Percentiles rank a stretch among this genome's conserved stretches.
phyloP scores from a whole-genome alignment of 1,284 basidiomycete species.

The Leccinum fallax region DNA sequence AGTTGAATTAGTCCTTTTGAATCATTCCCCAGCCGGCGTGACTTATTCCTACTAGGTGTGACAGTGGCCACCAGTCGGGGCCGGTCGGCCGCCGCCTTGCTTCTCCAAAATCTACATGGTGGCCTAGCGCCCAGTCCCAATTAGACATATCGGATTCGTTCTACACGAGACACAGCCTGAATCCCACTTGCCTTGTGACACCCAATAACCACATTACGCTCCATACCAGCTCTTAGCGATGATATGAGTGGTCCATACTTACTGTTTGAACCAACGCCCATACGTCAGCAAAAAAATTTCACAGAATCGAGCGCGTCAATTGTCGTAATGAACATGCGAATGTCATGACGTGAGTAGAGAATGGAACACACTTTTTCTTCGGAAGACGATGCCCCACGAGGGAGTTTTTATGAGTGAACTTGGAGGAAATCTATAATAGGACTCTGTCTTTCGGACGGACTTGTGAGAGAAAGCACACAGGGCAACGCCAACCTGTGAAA shows the following conservation, averaged over 20 bases:
- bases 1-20: too few species aligned
- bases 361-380: conserved; percentile 3
- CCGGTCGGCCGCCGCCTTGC: neutral
- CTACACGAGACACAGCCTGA: too few species aligned
- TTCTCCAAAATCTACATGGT: too few species aligned
- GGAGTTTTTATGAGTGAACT: neutral
- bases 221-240: too few species aligned
- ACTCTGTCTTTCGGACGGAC: neutral
- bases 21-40: too few species aligned
- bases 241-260: too few species aligned
- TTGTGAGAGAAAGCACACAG: neutral
- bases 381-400: conserved; percentile 10
- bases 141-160: too few species aligned
- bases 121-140: too few species aligned
- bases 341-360: neutral
- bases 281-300: neutral
- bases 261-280: too few species aligned
- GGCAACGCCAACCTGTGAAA: neutral
- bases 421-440: neutral
- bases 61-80: conserved; percentile 2
- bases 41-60: neutral
- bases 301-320: neutral
- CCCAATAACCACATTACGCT: too few species aligned
- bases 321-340: neutral
- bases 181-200: too few species aligned